A percentile compares a stretch with the other conserved stretches of the same genome.
These are phyloP conservation scores for Dittrichia graveolens DNA, from an alignment of 129 eudicot species.

Conservation along the genomic window DNA sequence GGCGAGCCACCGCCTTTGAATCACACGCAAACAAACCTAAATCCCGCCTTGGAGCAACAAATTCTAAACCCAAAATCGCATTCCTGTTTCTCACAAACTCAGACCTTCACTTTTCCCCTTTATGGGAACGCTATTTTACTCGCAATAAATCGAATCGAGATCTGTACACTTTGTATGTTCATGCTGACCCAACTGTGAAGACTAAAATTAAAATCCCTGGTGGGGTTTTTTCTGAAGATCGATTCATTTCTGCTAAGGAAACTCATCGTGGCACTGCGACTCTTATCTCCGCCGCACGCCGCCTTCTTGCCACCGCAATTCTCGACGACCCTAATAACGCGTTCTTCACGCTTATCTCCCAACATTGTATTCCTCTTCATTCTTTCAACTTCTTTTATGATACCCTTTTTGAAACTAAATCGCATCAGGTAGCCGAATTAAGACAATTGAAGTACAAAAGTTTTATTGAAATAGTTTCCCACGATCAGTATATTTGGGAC, in stretches of 20 bases:
- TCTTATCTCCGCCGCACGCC: constrained; percentile 77
- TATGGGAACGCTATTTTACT: constrained; percentile 66
- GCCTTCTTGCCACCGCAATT: constrained; percentile 80
- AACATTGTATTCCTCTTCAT: constrained; percentile 75
- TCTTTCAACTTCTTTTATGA: constrained; percentile 61
- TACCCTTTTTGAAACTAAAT: constrained; percentile 32
- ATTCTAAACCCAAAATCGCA: constrained; percentile 73
- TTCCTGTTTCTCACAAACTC: constrained; percentile 86
- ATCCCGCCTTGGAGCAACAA: constrained; percentile 59
- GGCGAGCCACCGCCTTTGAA: constrained; percentile 52
- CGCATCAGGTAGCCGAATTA: constrained; percentile 39
- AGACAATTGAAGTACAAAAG: constrained; percentile 33
- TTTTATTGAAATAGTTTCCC: constrained; percentile 64
- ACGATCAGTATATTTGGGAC: constrained; percentile 41
- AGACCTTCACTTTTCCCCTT: constrained; percentile 63
- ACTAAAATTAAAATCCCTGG: constrained; percentile 43
- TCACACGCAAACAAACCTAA: constrained; percentile 36
- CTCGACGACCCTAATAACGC: constrained; percentile 63
- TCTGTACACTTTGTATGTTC: constrained; percentile 69
- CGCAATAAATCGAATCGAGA: constrained; percentile 8
- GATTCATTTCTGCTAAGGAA: constrained; percentile 49
- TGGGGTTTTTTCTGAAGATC: constrained; percentile 53
- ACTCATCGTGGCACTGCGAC: constrained; percentile 80
- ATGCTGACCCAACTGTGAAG: constrained; percentile 62
- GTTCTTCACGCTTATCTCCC: constrained; percentile 75